These are phyloP conservation scores for Pseudogymnoascus sp. DNA, from an alignment of 2,329 filamentous ascomycete species.

Conservation along the genomic window DNA sequence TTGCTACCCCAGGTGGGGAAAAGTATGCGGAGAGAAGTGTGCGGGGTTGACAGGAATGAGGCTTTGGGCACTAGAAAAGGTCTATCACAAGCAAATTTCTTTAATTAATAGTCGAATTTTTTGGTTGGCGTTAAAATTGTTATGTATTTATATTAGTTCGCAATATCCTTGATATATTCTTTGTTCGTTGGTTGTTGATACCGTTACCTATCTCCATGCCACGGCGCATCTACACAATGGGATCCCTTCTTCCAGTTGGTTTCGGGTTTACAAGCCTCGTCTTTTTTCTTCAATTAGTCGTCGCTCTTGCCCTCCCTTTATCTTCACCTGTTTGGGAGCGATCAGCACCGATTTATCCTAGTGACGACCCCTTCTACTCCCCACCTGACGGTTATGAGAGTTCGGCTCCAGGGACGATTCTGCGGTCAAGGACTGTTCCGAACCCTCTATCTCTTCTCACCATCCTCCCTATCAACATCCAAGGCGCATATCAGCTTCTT, in stretches of 20 bases:
- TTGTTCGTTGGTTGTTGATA: neutral
- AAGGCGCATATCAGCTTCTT: slow-evolving; percentile 29
- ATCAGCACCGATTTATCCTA: slow-evolving; percentile 24
- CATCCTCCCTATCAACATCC: slow-evolving; percentile 9
- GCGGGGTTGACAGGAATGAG: neutral
- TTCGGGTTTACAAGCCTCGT: neutral
- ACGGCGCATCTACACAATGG: neutral
- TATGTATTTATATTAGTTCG: neutral
- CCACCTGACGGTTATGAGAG: slow-evolving; percentile 23
- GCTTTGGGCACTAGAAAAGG: neutral
- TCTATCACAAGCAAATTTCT: neutral
- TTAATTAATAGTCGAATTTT: neutral
- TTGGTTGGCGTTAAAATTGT: neutral
- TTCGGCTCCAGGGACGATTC: slow-evolving; percentile 27
- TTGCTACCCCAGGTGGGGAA: neutral
- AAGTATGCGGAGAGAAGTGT: neutral
- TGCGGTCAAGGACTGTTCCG: slow-evolving; percentile 26
- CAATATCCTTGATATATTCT: neutral
- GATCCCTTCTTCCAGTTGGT: neutral
- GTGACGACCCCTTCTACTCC: slow-evolving; percentile 30
- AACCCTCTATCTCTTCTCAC: slow-evolving; percentile 20
- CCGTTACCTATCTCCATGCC: neutral
- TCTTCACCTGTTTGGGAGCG: neutral
- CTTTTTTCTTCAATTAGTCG: neutral
- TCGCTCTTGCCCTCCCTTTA: neutral